A percentile compares a stretch with the other conserved stretches of the same genome.
phyloP scores from a whole-genome alignment of 2,329 filamentous ascomycete genomes.

The Paraphoma chrysanthemicola region DNA sequence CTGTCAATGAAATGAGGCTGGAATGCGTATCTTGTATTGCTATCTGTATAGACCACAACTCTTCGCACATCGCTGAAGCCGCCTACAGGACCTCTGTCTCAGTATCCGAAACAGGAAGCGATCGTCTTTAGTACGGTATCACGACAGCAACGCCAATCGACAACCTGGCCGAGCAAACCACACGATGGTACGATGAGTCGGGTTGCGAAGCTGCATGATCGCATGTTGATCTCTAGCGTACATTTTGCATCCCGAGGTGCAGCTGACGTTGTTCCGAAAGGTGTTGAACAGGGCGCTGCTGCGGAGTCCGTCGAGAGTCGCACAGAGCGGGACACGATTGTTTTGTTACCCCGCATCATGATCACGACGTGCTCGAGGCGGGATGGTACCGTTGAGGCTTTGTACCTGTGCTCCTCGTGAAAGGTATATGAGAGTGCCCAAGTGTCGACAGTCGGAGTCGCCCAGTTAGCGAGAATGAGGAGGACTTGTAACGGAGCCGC shows the following conservation, averaged over 20 bases:
- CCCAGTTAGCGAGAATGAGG: background rate
- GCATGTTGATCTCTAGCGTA: slow-evolving; percentile 1
- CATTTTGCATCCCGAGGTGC: slow-evolving; percentile 7
- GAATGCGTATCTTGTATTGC: no score
- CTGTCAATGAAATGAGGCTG: no score
- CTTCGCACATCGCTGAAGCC: background rate
- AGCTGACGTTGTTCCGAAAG: slow-evolving; percentile 17
- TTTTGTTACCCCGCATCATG: background rate
- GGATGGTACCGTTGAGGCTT: background rate
- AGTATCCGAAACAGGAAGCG: background rate
- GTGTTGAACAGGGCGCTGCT: slow-evolving; percentile 7
- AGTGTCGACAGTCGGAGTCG: background rate
- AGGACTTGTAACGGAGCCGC: background rate
- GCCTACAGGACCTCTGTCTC: no score
- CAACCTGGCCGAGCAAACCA: background rate
- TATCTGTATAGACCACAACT: background rate
- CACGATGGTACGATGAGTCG: slow-evolving; percentile 3
- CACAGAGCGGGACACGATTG: slow-evolving; percentile 2
- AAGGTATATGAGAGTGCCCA: no score
- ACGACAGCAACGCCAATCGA: background rate
- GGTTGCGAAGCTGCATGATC: slow-evolving; percentile 10
- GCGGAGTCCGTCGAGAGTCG: slow-evolving; percentile 13
- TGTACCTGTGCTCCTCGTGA: background rate
- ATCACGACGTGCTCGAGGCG: background rate
- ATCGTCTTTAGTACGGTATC: slow-evolving; percentile 1